These are phyloP conservation scores for Dichomitus squalens DNA, from an alignment of 1,284 basidiomycete genomes.

Conservation along the genomic window DNA sequence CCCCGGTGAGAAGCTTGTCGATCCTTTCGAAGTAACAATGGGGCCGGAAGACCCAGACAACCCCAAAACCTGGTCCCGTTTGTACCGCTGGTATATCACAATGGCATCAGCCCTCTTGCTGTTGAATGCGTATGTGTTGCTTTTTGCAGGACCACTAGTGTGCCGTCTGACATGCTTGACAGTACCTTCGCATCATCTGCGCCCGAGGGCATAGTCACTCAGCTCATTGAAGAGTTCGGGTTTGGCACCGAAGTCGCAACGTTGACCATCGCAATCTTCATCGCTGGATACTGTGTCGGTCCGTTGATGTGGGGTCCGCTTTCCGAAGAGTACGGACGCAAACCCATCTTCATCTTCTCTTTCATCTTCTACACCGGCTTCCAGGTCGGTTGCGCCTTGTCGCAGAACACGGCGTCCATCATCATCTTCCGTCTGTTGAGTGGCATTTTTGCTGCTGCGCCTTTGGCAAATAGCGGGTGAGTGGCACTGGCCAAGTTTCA, in stretches of 20 bases:
- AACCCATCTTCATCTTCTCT: slow-evolving; percentile 63
- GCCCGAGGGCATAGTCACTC: slow-evolving; percentile 48
- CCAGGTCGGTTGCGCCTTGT: slow-evolving; percentile 65
- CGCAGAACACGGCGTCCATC: slow-evolving; percentile 57
- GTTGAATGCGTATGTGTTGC: slow-evolving; percentile 59
- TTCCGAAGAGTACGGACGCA: slow-evolving; percentile 61
- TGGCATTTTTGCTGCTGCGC: slow-evolving; percentile 55
- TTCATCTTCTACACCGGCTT: slow-evolving; percentile 43
- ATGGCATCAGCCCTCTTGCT: slow-evolving; percentile 60
- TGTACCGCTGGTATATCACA: slow-evolving; percentile 69
- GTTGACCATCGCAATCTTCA: slow-evolving; percentile 44
- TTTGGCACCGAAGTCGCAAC: slow-evolving; percentile 52
- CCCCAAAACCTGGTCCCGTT: slow-evolving; percentile 61
- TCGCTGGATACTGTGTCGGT: slow-evolving; percentile 51
- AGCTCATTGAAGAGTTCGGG: slow-evolving; percentile 53
- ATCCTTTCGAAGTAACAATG: slow-evolving; percentile 44
- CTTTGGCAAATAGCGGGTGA: slow-evolving; percentile 41
- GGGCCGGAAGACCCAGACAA: slow-evolving; percentile 42
- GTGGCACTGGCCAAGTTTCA: neutral
- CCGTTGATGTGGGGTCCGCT: slow-evolving; percentile 68
- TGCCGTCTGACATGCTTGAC: slow-evolving; percentile 14
- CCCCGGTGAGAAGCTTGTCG: slow-evolving; percentile 31
- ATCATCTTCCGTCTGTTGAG: slow-evolving; percentile 69
- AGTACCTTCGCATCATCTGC: slow-evolving; percentile 67
- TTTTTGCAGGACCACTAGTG: neutral